Evolutionary conservation across 2,329 filamentous ascomycete species (phyloP), one percentile per base, ranked within the genome.

Genomic region (Aspergillus candidus): DNA sequence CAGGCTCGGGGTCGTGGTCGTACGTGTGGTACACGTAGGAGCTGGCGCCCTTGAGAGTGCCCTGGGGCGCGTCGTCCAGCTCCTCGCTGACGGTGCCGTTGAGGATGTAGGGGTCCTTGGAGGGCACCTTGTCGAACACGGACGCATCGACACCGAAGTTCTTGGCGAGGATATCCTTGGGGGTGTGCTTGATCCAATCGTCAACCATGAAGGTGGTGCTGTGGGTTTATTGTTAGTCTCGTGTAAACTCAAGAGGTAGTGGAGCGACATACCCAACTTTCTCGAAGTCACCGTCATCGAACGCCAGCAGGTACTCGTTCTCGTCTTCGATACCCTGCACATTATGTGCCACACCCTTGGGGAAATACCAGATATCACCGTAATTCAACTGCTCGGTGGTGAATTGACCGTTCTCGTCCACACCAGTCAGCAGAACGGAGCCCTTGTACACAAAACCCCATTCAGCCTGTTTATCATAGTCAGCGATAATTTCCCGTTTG

Each of bases 131-230:
- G 50, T 77, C 70, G 49, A 86, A 85, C 36, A 82, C 72, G 0
- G 74, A 74, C 15, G 73, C 71, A 38, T 78, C 70, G 14, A 86
- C 72, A 15, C 80, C 79, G 51, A 86, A 85, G 68, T 85, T 86
- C 67, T 83, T 84, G 31, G 22, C 22, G 82, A 86, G 68, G 35
- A 86, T 71, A 1, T 71, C 67, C 43, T 75, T 77, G 0, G 83
- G 82, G 0, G 82, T 86, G 57, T 84, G 82, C 2, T 27, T 27
- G 22, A 27, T 72, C 82, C 82, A 86, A 66, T 86, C 82, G 50
- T 82, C 81, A 17, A 86, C 72, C 66, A 80, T 83, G 71, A 86
- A 86, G 1, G 83, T 85, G 0, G 79, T 83, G n/a, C 78, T 78
- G 13, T 27, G 22, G 5, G 6, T 27, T 27, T 6, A 10, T 10